Base-by-base conservation (phyloP, 257 asterid species). In the Craterostigma plantagineum region DNA sequence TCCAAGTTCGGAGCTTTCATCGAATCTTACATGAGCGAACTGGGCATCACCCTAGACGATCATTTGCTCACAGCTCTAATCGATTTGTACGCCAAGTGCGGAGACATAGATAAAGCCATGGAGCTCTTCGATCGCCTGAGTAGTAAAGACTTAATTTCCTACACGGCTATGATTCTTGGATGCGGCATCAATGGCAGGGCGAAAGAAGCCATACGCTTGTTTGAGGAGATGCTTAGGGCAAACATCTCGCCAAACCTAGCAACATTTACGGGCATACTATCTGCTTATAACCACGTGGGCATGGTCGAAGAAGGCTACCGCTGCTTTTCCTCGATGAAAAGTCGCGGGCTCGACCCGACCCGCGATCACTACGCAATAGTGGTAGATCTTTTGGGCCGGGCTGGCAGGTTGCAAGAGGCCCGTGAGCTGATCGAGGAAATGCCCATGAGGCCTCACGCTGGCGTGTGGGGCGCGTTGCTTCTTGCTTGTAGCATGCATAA, bases 391-490 rank as follows among this genome's bases (percentile, higher is more conserved):
- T 54, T 87, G 57, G 91, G 95, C 11, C 64, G 73, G 69, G 83
- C 79, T 0, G 92, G 95, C 16, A 52, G 76, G 48, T 51, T 87
- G 42, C 69, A 72, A 23, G 92, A 75, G 49, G 98, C 91, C 0
- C 62, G 72, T n/a, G 63, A 54, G 61, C 49, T 87, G 71, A 79
- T 82, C 39, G 73, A 68, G 59, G 53, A 55, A 59, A 87, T 87
- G 92, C 70, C 72, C 7, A 58, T 49, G 62, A 43, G 39, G 71
- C 77, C 95, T 46, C 86, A 82, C 62, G 80, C 80, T 42, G 93
- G 90, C 11, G 91, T 79, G 10, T 82, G 95, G 98, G 95, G 98
- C 16, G 95, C 93, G 6, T 66, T 82, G 69, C 93, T 82, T 54
- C 82, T 69, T n/a, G 92, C 67, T 47, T 87, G 95, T 59, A 87